Base-by-base conservation (phyloP, 768 basidiomycete species). In the Lactarius deliciosus region DNA sequence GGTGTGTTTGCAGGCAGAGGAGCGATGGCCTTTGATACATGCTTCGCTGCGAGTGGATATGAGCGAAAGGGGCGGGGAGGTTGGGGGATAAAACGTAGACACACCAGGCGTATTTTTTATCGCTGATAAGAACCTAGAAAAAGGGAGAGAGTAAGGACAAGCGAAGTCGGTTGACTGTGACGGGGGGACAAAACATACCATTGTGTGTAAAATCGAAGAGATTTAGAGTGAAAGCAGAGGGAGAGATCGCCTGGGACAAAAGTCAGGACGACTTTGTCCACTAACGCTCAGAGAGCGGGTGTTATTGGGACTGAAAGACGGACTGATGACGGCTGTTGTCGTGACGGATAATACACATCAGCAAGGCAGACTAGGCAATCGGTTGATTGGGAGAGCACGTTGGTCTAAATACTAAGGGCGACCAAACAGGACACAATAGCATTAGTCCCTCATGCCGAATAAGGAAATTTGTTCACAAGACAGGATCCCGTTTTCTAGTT, bases 1-100 rank as follows among this genome's bases (percentile, higher is more conserved):
- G 36, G 86, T 86, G 74, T 97, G 95, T 57, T 84, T 84, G 75
- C 95, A 97, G 16, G 86, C 86, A 3, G 93, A 94, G 15, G 94
- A 95, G 61, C 95, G 87, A 73, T 97, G 94, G 0, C 95, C 95
- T 78, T 95, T 95, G 75, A 96, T 95, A 77, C 95, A 97, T 15
- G 92, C 89, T 80, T 90, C 91, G 76, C 94, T 95, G 72, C 25
- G 40, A 41, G 59, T 47, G 25, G 60, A 43, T 69, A 71, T 30
- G 76, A 69, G 41, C 69, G 43, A 40, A 34, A 25, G 15, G 18
- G 36, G 28, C 53, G 47, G 40, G 32, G 47, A 1, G 2, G 11
- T 2, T 40, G 62, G 6, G 34, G 65, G 38, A 45, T 2, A 5
- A n/a, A 18, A 9, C 15, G 47, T 53, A n/a, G 58, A 74, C 79